Base-by-base conservation (phyloP, 257 asterid genomes). In the Fraxinus excelsior region DNA sequence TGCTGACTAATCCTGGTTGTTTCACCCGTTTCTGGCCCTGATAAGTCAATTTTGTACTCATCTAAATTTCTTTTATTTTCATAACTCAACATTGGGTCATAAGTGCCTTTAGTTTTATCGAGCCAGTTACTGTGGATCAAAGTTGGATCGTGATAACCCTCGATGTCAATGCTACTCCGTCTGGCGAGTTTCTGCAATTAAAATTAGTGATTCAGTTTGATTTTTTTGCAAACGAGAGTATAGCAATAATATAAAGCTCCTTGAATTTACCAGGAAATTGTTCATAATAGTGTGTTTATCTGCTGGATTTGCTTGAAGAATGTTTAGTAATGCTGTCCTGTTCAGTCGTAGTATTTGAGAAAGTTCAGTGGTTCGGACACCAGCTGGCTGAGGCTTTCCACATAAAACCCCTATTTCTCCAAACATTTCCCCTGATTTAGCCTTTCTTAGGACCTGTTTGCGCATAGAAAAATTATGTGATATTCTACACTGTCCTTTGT, bases 341-440 rank as follows among this genome's bases (percentile, higher is more conserved):
- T 80, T 80, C 23, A 88, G 68, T 53, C 87, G 77, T 53, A 88
- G 73, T n/a, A 85, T 78, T 70, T 86, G 91, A 44, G 87, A 86
- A 44, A 86, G 69, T 31, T 85, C 86, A 23, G 84, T 66, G 1
- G 93, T 86, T 73, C 89, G 86, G 32, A 77, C 91, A 7, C 89
- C 85, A 21, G 80, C 82, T 0, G 86, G 88, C 79, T 83, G 91
- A 21, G 89, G 79, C 82, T 82, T 85, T 32, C 76, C 81, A n/a
- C 81, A 85, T 53, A 88, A 66, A 56, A 86, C 84, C 14, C 91
- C 87, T 21, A 85, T 79, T 75, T 88, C 93, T 78, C 93, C 93
- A 35, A 86, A 84, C 32, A 85, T 85, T 65, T 88, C 91, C 73
- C 88, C 89, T 44, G 84, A 56, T 1, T 58, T 76, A 53, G 86